phyloP scores from a whole-genome alignment of 2,329 filamentous ascomycete species.

The Ambrosiella xylebori region DNA sequence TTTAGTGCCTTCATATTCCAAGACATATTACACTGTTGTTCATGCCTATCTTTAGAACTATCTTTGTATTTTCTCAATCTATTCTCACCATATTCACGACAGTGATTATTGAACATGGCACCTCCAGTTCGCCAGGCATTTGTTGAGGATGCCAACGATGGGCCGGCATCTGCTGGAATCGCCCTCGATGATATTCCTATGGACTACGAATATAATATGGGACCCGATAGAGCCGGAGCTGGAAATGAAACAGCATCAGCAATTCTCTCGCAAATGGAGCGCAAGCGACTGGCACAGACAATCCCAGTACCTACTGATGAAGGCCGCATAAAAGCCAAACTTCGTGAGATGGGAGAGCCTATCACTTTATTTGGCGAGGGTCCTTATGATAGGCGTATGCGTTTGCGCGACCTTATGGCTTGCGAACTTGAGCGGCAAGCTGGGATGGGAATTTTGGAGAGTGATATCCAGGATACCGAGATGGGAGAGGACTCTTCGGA shows the following conservation, averaged over 20 bases:
- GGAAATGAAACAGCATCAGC: conserved; percentile 70
- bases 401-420: conserved; percentile 64
- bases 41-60: background rate
- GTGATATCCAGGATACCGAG: conserved; percentile 16
- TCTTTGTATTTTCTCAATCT: background rate
- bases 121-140: conserved; percentile 87
- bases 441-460: conserved; percentile 30
- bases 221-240: conserved; percentile 34
- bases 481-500: conserved; percentile 37
- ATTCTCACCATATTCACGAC: background rate
- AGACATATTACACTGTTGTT: too few relatives aligned
- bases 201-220: conserved; percentile 72
- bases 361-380: conserved; percentile 91
- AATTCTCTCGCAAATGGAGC: conserved; percentile 73
- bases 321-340: conserved; percentile 58
- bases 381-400: conserved; percentile 66
- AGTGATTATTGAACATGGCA: conserved; percentile 33
- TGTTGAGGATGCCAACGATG: conserved; percentile 63
- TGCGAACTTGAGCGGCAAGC: conserved; percentile 41
- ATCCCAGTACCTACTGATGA: conserved; percentile 93
- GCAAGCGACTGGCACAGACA: conserved; percentile 73
- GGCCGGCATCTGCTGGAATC: conserved; percentile 24
- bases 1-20: too few relatives aligned
- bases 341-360: conserved; percentile 80
- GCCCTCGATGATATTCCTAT: conserved; percentile 35